Conservation (phyloP, 1,139 yeast species). For the Magnusiomyces clavatus region DNA sequence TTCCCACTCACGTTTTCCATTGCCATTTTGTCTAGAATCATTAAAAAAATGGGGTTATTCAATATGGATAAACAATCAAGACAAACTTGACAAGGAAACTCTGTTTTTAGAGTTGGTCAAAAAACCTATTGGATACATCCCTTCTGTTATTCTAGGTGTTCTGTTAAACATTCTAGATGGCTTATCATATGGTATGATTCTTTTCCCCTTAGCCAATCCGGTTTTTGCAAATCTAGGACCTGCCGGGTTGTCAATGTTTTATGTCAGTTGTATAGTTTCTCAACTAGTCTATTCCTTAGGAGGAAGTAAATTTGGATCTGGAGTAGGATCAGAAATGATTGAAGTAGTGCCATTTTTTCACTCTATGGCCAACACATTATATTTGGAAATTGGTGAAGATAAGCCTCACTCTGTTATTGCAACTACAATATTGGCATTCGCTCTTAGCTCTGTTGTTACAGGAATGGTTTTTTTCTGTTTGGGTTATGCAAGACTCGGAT, state of each 20-base stretch:
- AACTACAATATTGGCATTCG: constrained; percentile 81
- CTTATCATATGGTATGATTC: constrained; percentile 91
- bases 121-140: constrained; percentile 46
- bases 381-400: constrained; percentile 47
- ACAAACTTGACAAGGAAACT: constrained; percentile 1
- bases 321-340: constrained; percentile 96
- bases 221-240: constrained; percentile 74
- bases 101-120: constrained; percentile 14
- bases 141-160: constrained; percentile 79
- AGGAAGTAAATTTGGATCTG: constrained; percentile 80
- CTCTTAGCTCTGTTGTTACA: constrained; percentile 74
- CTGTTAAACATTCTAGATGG: constrained; percentile 86
- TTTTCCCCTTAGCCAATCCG: constrained; percentile 83
- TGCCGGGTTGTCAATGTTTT: constrained; percentile 88
- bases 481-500: constrained; percentile 75
- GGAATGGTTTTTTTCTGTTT: constrained; percentile 70
- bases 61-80: too few relatives aligned
- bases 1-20: too few relatives aligned
- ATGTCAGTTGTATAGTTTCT: constrained; percentile 78
- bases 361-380: constrained; percentile 76
- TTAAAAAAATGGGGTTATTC: too few relatives aligned
- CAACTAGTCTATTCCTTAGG: constrained; percentile 86
- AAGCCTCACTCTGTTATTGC: constrained; percentile 61
- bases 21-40: too few relatives aligned
- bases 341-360: constrained; percentile 98